These are phyloP conservation scores for Fusarium palustre DNA, from an alignment of 2,329 filamentous ascomycete genomes.

Conservation along the genomic window DNA sequence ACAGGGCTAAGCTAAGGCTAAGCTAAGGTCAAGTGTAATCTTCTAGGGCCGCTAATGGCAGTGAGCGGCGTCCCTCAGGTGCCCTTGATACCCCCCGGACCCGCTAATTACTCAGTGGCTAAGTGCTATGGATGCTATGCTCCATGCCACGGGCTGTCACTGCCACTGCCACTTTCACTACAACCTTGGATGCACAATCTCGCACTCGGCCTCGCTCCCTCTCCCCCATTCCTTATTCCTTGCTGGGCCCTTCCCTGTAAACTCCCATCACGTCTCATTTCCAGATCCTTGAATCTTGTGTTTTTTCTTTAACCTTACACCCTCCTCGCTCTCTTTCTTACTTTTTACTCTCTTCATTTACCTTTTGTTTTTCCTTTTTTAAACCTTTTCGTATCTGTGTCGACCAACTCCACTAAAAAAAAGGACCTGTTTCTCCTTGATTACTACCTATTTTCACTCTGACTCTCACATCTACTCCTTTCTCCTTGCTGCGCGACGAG, in stretches of 20 bases:
- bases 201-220: slow-evolving; percentile 32
- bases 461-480: slow-evolving; percentile 8
- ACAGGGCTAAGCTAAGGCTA: slow-evolving; percentile 29
- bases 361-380: slow-evolving; percentile 25
- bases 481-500: slow-evolving; percentile 49
- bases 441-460: slow-evolving; percentile 11
- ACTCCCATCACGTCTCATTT: slow-evolving; percentile 33
- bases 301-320: slow-evolving; percentile 24
- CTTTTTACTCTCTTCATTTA: slow-evolving; percentile 6
- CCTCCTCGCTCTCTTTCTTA: slow-evolving; percentile 15
- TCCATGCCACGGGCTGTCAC: slow-evolving; percentile 1
- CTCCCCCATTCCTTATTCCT: slow-evolving; percentile 14
- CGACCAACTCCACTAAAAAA: neutral
- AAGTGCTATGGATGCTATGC: slow-evolving; percentile 18
- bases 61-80: slow-evolving; percentile 34
- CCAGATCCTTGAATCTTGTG: slow-evolving; percentile 3
- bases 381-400: slow-evolving; percentile 1
- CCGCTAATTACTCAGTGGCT: slow-evolving; percentile 35
- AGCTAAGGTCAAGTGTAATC: slow-evolving; percentile 9
- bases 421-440: slow-evolving; percentile 15
- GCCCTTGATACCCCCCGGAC: slow-evolving; percentile 18
- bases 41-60: slow-evolving; percentile 33
- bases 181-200: slow-evolving; percentile 20
- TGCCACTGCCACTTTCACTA: slow-evolving; percentile 22
- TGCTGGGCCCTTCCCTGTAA: slow-evolving; percentile 22